Evolutionary conservation across 495 filamentous ascomycete genomes (phyloP), one percentile per base, ranked within the genome.

Genomic region (Rostrohypoxylon terebratum): DNA sequence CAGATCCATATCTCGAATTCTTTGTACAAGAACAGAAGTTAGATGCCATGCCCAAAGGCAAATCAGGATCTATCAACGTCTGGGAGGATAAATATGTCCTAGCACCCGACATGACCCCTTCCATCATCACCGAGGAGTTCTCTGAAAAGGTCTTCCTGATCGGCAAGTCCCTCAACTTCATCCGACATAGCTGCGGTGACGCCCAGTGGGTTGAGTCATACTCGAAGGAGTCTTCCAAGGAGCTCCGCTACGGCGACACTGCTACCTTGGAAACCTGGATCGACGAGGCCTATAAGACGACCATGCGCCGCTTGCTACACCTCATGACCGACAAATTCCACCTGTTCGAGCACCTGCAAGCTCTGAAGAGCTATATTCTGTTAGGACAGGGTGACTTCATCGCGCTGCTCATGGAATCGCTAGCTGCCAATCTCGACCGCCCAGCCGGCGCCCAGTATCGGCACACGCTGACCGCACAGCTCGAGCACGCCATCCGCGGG

Each of bases 41-140:
- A 14, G 83, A 85, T 7, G 70, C 80, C 42, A 83, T 82, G 74
- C 88, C 90, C 60, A 91, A 90, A 71, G 90, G 87, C 50, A 78
- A 78, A 25, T 73, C 74, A 4, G 74, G 74, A 23, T 92, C 93
- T 14, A 93, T 92, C 18, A 96, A 92, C 60, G 96, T 98, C 13
- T 99, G 96, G 96, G 94, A 98, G 77, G 93, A 96, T 77, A 98
- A 99, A 76, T 99, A 98, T 83, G 91, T 91, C 76, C 83, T 98
- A 45, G 89, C 92, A 68, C 87, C 92, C 63, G 82, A 87, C 13
- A 95, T 98, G 91, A 89, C 97, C 18, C 96, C 96, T 5, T 93
- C 90, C 36, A 97, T 99, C 68, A 92, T 98, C 50, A 94, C 92
- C 3, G 86, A 90, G 57, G 93, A 97, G 33, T 98, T 98, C 81